Conservation (phyloP, 2,329 filamentous ascomycete genomes). For the Colletotrichum sp. region DNA sequence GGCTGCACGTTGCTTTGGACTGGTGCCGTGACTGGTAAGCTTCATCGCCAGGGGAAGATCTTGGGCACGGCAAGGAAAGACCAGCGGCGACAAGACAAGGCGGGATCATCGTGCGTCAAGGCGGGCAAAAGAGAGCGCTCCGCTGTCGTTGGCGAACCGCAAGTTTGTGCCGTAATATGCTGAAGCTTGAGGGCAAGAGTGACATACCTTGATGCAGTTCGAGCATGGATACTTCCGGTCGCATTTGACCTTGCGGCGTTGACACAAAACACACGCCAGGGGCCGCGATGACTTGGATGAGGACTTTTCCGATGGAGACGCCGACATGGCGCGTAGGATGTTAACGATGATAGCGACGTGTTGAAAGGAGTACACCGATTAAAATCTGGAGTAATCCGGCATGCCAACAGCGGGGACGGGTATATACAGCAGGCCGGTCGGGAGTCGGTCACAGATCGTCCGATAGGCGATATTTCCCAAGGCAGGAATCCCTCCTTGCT, state of each 20-base stretch:
- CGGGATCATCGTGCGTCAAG: not conserved
- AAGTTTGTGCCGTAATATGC: not conserved
- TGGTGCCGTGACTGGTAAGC: not conserved
- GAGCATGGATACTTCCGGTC: slow-evolving; percentile 63
- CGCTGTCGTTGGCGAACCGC: not conserved
- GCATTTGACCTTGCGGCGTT: slow-evolving; percentile 67
- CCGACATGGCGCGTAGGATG: not conserved
- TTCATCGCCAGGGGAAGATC: not conserved
- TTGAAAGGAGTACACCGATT: not conserved
- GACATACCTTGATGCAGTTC: slow-evolving; percentile 53
- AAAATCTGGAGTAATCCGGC: not conserved
- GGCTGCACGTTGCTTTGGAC: slow-evolving; percentile 50
- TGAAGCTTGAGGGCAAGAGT: not conserved
- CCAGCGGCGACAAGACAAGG: not conserved
- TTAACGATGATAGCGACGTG: not conserved
- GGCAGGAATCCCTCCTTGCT: not conserved
- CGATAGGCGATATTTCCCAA: not conserved
- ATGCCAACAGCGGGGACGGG: not conserved
- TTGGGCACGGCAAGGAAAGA: not conserved
- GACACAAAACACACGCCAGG: slow-evolving; percentile 56
- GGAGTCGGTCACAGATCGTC: not conserved
- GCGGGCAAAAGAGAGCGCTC: not conserved
- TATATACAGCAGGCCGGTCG: not conserved
- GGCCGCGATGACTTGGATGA: slow-evolving; percentile 24
- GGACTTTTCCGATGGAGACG: not conserved